phyloP scores from a whole-genome alignment of 2,329 filamentous ascomycete genomes.

The Ophiocordyceps camponoti-leonardi region DNA sequence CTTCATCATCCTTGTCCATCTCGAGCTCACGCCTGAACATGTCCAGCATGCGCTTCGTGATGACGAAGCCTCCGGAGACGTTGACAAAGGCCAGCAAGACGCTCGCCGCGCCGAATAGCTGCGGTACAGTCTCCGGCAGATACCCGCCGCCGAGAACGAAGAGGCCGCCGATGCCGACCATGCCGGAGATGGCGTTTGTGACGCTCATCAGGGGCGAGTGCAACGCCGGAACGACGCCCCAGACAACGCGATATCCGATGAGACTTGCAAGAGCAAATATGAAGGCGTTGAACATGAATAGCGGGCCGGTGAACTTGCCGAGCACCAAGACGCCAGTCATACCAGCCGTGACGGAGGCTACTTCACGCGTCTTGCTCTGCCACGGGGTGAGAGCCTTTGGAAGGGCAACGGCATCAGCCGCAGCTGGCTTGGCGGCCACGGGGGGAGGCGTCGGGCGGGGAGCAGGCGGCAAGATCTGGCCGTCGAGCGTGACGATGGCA shows the following conservation, averaged over 20 bases:
- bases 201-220: constrained; percentile 87
- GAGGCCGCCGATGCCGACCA: constrained; percentile 78
- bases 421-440: constrained; percentile 24
- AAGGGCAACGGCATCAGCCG: constrained; percentile 29
- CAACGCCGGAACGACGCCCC: constrained; percentile 68
- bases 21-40: constrained; percentile 57
- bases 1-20: neutral
- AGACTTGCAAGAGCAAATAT: constrained; percentile 71
- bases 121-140: constrained; percentile 60
- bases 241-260: constrained; percentile 77
- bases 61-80: constrained; percentile 74
- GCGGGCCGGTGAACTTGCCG: constrained; percentile 62
- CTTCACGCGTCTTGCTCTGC: constrained; percentile 63
- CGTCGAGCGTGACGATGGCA: constrained; percentile 65
- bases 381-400: constrained; percentile 60
- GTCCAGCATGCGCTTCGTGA: constrained; percentile 86
- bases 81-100: constrained; percentile 80
- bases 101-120: constrained; percentile 59
- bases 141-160: constrained; percentile 79
- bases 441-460: constrained; percentile 48
- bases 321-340: constrained; percentile 62
- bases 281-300: constrained; percentile 81
- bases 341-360: constrained; percentile 55
- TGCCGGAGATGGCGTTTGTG: constrained; percentile 81
- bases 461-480: constrained; percentile 57